Evolutionary conservation across 768 basidiomycete species (phyloP).

Genomic region (Cubamyces sp.): DNA sequence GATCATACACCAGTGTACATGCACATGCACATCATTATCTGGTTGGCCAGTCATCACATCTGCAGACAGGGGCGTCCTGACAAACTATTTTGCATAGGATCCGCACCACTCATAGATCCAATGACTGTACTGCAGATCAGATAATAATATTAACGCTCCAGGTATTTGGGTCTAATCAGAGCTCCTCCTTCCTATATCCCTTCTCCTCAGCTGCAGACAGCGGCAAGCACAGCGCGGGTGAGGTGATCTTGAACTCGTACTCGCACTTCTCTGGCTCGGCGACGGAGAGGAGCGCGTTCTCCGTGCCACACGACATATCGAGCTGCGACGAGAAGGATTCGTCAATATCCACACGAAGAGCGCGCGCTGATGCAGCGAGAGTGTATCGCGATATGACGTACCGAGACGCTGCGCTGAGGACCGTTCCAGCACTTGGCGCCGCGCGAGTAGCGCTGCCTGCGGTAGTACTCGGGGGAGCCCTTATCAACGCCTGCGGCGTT

Average conservation of each 20-base stretch:
- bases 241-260: conserved; percentile 84
- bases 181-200: conserved; percentile 31
- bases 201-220: conserved; percentile 44
- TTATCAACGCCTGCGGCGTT: conserved; percentile 53
- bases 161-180: conserved; percentile 23
- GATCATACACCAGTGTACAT: too few species aligned
- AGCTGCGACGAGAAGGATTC: conserved; percentile 52
- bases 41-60: too few species aligned
- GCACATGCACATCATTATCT: too few species aligned
- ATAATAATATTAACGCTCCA: neutral
- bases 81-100: too few species aligned
- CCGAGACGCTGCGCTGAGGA: conserved; percentile 83
- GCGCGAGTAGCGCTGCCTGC: conserved; percentile 77
- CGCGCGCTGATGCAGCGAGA: neutral
- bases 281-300: conserved; percentile 78
- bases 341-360: neutral
- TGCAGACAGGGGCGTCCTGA: too few species aligned
- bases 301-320: conserved; percentile 79
- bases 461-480: conserved; percentile 77
- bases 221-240: conserved; percentile 80
- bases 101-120: too few species aligned
- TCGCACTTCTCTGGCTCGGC: conserved; percentile 96
- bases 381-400: conserved; percentile 34
- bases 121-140: neutral
- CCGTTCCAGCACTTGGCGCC: conserved; percentile 98